Evolutionary conservation across 2,329 filamentous ascomycete species (phyloP), one percentile per base, ranked within the genome.

Genomic region (Aureobasidium namibiae): DNA sequence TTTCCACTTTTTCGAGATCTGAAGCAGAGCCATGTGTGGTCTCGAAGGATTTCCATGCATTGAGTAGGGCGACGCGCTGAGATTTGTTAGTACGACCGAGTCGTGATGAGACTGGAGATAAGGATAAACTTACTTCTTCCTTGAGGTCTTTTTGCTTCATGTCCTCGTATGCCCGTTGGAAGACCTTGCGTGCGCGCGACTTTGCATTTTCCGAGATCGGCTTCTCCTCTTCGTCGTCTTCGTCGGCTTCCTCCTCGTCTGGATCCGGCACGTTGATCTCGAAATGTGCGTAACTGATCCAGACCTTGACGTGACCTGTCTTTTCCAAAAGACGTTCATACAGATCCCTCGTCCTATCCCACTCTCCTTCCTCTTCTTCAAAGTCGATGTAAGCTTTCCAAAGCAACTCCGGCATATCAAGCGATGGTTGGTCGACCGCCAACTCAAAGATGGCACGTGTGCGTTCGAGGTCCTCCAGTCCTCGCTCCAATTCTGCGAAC

Each of bases 301-400:
- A 99, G 61, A 99, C 94, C 79, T 97, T 99, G 79, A 96, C 91
- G 70, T 99, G 94, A 69, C 94, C 87, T n/a, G 94, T 96, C 84
- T 95, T 96, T 68, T 90, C 80, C 44, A 99, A 81, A 13, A 99
- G 81, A 8, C 92, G 84, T 76, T 97, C 92, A 75, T 97, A 99
- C 45, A 99, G 78, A 3, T 78, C 77, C 50, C 94, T 82, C 4
- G 91, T 90, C 50, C 86, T 81, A 56, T 91, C 90, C 73, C 92
- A 96, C 73, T 96, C 90, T 68, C 86, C 89, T 73, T 96, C 90
- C 67, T 95, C 90, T 70, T 97, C 92, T 74, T 99, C 94, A 69
- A 97, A 97, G 73, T 99, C 94, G 67, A 99, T 97, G 73, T 96
- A 99, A 1, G 91, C 86, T 76, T 97, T 97, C 94, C 94, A 99